These are phyloP conservation scores for Calocybe indica DNA, from an alignment of 768 basidiomycete genomes.

Conservation along the genomic window DNA sequence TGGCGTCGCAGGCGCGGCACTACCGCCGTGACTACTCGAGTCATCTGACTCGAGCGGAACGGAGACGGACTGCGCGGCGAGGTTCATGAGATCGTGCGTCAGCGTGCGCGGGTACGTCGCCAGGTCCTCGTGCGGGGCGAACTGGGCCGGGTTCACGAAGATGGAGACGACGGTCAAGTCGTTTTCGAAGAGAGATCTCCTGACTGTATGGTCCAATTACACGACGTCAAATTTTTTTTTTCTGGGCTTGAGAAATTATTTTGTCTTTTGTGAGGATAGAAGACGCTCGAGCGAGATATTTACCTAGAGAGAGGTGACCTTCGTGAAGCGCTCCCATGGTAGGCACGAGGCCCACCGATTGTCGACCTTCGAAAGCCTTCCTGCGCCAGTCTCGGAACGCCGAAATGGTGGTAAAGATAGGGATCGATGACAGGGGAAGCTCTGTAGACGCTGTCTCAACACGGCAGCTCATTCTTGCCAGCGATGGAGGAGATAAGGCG, in stretches of 20 bases:
- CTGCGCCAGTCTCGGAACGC: slow-evolving; percentile 72
- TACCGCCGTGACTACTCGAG: neutral
- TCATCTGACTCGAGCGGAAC: slow-evolving; percentile 8
- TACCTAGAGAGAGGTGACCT: slow-evolving; percentile 89
- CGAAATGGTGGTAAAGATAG: slow-evolving; percentile 52
- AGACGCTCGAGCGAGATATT: slow-evolving; percentile 14
- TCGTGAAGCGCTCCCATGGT: slow-evolving; percentile 98
- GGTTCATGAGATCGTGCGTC: slow-evolving; percentile 60
- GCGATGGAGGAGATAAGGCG: slow-evolving; percentile 7
- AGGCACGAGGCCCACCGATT: slow-evolving; percentile 88
- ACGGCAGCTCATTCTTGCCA: slow-evolving; percentile 4
- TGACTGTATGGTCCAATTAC: slow-evolving; percentile 42
- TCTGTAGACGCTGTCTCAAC: slow-evolving; percentile 1
- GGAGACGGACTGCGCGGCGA: slow-evolving; percentile 33
- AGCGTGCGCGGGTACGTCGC: slow-evolving; percentile 87
- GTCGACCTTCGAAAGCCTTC: slow-evolving; percentile 46
- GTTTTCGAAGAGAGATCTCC: slow-evolving; percentile 67
- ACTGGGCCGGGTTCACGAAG: slow-evolving; percentile 98
- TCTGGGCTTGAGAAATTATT: neutral
- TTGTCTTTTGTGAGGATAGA: neutral
- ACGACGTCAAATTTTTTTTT: neutral
- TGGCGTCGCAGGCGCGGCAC: slow-evolving; percentile 4
- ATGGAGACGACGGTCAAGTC: slow-evolving; percentile 89
- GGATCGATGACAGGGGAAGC: slow-evolving; percentile 33
- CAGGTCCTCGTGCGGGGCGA: slow-evolving; percentile 93